Base-by-base conservation (phyloP, 768 basidiomycete species). In the Mycena rebaudengoi region DNA sequence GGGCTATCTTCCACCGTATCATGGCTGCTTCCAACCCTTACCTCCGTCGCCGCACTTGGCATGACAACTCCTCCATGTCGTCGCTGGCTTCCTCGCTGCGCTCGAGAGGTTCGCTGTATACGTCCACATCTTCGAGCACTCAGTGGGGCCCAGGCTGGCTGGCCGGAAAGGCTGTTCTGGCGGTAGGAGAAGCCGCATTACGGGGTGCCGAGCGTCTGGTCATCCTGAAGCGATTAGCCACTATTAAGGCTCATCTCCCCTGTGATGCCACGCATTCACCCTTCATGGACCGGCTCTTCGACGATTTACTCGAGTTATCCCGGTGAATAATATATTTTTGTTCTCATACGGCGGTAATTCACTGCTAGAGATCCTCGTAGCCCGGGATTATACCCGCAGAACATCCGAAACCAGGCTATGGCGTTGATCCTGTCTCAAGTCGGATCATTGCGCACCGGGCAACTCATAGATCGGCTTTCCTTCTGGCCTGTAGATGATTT, bases 251-350 rank as follows among this genome's bases (percentile, higher is more conserved):
- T n/a, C 67, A 63, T 28, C 63, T 73, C 26, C 70, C 69, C 14
- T 67, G 54, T 44, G 60, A 53, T 35, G 21, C 35, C 3, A 10
- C 30, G 3, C 18, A 35, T 7, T 26, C 18, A 11, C 12, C n/a
- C 23, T 45, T 66, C 25, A 60, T 72, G 41, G 66, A 67, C 26
- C 39, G 56, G 33, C 61, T 75, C 51, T 73, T 74, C 20, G 69
- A 71, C 40, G 74, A 74, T 56, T 44, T 75, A n/a, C 39, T 75
- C 26, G 74, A 75, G 40, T 55, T 75, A 32, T 70, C 70, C 18
- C 69, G 74, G 72, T 72, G 29, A 39, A 65, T 52, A 5, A 20
- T 25, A 29, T 16, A 26, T 26, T 20, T 14, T 37, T 39, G 25
- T 16, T 30, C 14, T 5, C 7, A 29, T 32, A 4, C 21, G 43